These are phyloP conservation scores for Coemansia sp. DNA, from an alignment of 192 early-diverging fungal species.

Conservation along the genomic window DNA sequence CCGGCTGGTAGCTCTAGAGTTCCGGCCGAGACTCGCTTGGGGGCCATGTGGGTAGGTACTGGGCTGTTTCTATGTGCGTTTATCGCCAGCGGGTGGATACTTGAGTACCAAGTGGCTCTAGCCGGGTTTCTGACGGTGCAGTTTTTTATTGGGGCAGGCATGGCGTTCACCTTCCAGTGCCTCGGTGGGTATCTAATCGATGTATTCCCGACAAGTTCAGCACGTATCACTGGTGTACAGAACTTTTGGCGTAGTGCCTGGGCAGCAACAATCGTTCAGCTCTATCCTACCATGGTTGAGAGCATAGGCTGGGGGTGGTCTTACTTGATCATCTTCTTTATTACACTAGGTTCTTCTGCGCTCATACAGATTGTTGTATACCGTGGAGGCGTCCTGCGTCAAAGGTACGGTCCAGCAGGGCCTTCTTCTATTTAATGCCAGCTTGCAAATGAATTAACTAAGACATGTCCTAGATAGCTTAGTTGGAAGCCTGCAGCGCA, in stretches of 20 bases:
- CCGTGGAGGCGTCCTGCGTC: conserved; percentile 26
- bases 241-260: conserved; percentile 54
- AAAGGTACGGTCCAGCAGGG: conserved; percentile 21
- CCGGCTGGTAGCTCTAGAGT: not conserved
- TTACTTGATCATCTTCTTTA: conserved; percentile 38
- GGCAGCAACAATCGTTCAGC: conserved; percentile 42
- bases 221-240: conserved; percentile 49
- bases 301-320: conserved; percentile 54
- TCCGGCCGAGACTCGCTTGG: conserved; percentile 41
- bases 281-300: conserved; percentile 40
- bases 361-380: conserved; percentile 35
- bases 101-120: conserved; percentile 26
- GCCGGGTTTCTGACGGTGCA: conserved; percentile 36
- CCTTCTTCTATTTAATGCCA: not conserved
- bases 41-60: conserved; percentile 32
- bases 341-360: conserved; percentile 20
- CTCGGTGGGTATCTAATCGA: conserved; percentile 51
- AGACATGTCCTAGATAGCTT: not conserved
- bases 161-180: conserved; percentile 44
- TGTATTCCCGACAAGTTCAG: conserved; percentile 41
- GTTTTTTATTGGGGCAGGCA: conserved; percentile 46
- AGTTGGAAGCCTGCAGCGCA: conserved; percentile 23
- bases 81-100: conserved; percentile 40
- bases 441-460: not conserved
- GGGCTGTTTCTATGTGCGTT: conserved; percentile 29